A percentile compares a stretch with the other conserved stretches of the same genome.
These are phyloP conservation scores for Lactarius hengduanensis DNA, from an alignment of 768 basidiomycete genomes.

Conservation along the genomic window DNA sequence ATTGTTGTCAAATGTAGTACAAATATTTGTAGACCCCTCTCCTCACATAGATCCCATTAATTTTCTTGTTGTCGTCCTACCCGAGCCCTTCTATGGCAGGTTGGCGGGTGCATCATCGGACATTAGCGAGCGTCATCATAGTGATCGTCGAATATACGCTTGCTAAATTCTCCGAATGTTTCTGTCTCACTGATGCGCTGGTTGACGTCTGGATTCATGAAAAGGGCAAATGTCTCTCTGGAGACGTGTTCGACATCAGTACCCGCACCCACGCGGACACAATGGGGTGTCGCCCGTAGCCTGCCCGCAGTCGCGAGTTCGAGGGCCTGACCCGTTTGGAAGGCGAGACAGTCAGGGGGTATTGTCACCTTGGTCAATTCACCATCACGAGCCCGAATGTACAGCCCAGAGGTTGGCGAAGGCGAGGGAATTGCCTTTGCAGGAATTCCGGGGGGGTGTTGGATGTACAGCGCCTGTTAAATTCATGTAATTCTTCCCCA, in stretches of 20 bases:
- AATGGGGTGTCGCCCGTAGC: conserved; percentile 92
- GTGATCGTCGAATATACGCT: conserved; percentile 69
- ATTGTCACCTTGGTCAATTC: conserved; percentile 81
- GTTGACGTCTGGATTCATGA: conserved; percentile 86
- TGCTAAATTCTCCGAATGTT: conserved; percentile 91
- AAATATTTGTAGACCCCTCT: background rate
- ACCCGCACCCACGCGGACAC: conserved; percentile 70
- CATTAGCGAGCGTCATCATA: conserved; percentile 39
- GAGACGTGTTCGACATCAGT: conserved; percentile 50
- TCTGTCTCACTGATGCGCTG: conserved; percentile 64
- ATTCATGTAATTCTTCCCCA: background rate
- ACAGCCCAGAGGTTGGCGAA: conserved; percentile 78
- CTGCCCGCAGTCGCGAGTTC: conserved; percentile 81
- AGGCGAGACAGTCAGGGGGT: conserved; percentile 81
- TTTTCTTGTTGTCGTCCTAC: background rate
- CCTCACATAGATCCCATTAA: conserved; percentile 15
- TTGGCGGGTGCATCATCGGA: conserved; percentile 21
- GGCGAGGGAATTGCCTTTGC: conserved; percentile 61
- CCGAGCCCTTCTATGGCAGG: background rate
- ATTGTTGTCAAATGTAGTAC: conserved; percentile 1
- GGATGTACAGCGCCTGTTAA: conserved; percentile 78
- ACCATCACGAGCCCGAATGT: conserved; percentile 84
- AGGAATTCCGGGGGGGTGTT: conserved; percentile 41
- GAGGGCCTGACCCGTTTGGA: conserved; percentile 96
- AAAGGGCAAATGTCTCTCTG: conserved; percentile 86